Evolutionary conservation across 163 green algal species (phyloP).

Genomic region (Picocystis sp.): DNA sequence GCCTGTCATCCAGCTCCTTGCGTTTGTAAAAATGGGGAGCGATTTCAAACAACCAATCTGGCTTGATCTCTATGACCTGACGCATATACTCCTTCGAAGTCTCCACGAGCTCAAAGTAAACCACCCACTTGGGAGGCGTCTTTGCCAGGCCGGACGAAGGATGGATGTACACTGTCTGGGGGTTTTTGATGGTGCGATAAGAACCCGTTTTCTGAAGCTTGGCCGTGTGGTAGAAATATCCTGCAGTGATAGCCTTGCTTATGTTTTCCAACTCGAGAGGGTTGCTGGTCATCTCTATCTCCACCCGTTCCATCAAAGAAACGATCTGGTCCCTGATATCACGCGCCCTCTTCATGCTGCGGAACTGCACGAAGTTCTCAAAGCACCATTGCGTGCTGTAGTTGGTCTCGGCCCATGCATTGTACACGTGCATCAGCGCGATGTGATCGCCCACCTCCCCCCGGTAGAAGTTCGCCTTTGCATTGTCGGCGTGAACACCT

Average conservation of each 20-base stretch:
- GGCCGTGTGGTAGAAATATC: slow-evolving; percentile 94
- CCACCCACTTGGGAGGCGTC: slow-evolving; percentile 67
- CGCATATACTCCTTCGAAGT: slow-evolving; percentile 95
- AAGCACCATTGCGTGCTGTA: slow-evolving; percentile 84
- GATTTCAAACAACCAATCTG: slow-evolving; percentile 90
- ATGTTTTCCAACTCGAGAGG: slow-evolving; percentile 47
- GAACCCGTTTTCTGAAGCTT: slow-evolving; percentile 67
- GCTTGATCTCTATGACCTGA: slow-evolving; percentile 80
- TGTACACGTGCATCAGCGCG: slow-evolving; percentile 71
- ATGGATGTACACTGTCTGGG: slow-evolving; percentile 80
- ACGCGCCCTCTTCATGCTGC: slow-evolving; percentile 81
- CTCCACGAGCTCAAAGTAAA: slow-evolving; percentile 94
- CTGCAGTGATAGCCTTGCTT: slow-evolving; percentile 58
- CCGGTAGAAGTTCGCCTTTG: slow-evolving; percentile 72
- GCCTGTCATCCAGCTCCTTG: slow-evolving; percentile 3
- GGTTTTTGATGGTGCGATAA: slow-evolving; percentile 94
- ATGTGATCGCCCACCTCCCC: slow-evolving; percentile 86
- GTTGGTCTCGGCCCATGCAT: slow-evolving; percentile 69
- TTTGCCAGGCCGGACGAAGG: slow-evolving; percentile 55
- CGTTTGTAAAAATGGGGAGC: slow-evolving; percentile 80
- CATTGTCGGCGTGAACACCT: slow-evolving; percentile 80
- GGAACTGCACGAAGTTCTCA: slow-evolving; percentile 90
- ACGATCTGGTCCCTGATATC: slow-evolving; percentile 90
- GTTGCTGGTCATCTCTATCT: slow-evolving; percentile 74
- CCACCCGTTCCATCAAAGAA: slow-evolving; percentile 85